Conservation (phyloP, 1,139 yeast genomes). For the Candida sanyaensis region DNA sequence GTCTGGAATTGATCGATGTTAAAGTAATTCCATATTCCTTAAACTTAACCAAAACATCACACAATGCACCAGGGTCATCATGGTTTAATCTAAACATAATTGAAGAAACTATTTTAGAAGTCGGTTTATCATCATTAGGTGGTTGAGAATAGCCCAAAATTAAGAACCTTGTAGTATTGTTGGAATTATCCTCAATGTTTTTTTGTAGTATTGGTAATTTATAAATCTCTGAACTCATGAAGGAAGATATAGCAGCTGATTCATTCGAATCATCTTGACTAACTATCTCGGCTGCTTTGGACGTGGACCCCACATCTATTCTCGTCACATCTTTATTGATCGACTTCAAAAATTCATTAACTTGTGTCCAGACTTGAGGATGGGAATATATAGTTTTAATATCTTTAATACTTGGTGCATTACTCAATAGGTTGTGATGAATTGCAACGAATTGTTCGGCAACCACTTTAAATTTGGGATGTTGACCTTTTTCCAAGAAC, state of each 20-base stretch:
- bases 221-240: slow-evolving; percentile 66
- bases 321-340: slow-evolving; percentile 40
- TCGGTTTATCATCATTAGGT: slow-evolving; percentile 10
- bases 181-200: slow-evolving; percentile 67
- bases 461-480: slow-evolving; percentile 46
- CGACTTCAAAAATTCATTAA: slow-evolving; percentile 51
- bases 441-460: slow-evolving; percentile 84
- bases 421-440: slow-evolving; percentile 71
- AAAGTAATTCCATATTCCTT: slow-evolving; percentile 61
- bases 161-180: slow-evolving; percentile 85
- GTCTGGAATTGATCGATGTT: slow-evolving; percentile 73
- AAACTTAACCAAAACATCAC: slow-evolving; percentile 63
- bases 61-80: slow-evolving; percentile 75
- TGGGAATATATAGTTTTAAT: slow-evolving; percentile 75
- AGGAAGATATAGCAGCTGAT: slow-evolving; percentile 49
- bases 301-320: slow-evolving; percentile 76
- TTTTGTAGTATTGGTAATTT: slow-evolving; percentile 55
- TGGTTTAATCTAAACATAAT: slow-evolving; percentile 67
- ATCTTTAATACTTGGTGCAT: slow-evolving; percentile 41
- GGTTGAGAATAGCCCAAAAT: slow-evolving; percentile 47
- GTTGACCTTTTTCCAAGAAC: slow-evolving; percentile 31
- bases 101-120: slow-evolving; percentile 41
- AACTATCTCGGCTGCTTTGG: slow-evolving; percentile 77
- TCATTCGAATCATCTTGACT: slow-evolving; percentile 36
- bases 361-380: slow-evolving; percentile 99